These are phyloP conservation scores for Hypoxylon fuscum DNA, from an alignment of 495 filamentous ascomycete genomes.

Conservation along the genomic window DNA sequence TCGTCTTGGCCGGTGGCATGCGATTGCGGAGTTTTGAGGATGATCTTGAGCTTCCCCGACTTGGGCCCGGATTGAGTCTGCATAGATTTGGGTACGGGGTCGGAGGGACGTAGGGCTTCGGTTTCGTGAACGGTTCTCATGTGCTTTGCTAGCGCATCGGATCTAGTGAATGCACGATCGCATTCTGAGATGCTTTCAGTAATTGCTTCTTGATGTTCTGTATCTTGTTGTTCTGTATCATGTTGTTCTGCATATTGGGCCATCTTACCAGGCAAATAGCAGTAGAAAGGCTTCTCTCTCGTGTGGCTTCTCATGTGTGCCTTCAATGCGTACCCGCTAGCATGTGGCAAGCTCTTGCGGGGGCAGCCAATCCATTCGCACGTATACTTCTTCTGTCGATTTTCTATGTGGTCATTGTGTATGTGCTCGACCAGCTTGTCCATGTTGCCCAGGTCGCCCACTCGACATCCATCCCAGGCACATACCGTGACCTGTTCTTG, in stretches of 20 bases:
- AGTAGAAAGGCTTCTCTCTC: conserved; percentile 98
- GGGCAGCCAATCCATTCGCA: conserved; percentile 94
- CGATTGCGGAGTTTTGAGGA: conserved; percentile 64
- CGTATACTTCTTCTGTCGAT: conserved; percentile 74
- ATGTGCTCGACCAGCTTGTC: conserved; percentile 92
- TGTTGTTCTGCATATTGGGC: not conserved
- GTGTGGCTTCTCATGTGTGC: conserved; percentile 99
- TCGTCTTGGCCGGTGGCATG: conserved; percentile 65
- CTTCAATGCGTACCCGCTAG: conserved; percentile 92
- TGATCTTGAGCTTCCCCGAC: conserved; percentile 71
- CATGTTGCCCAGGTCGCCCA: conserved; percentile 88
- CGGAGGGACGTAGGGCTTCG: conserved; percentile 87
- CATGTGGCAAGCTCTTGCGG: conserved; percentile 87
- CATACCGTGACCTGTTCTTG: conserved; percentile 91
- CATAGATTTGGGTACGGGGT: conserved; percentile 83
- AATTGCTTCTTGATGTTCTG: not conserved
- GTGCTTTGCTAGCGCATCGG: conserved; percentile 96
- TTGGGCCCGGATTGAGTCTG: conserved; percentile 59
- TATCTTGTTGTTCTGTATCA: not conserved
- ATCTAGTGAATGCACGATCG: conserved; percentile 95
- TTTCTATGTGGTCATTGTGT: conserved; percentile 90
- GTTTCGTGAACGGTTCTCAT: conserved; percentile 99
- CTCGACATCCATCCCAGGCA: conserved; percentile 85
- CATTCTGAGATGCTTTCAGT: conserved; percentile 73
- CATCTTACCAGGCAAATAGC: conserved; percentile 82